Conservation (phyloP, 352 stramenopile species). For the Phytophthora cactorum region DNA sequence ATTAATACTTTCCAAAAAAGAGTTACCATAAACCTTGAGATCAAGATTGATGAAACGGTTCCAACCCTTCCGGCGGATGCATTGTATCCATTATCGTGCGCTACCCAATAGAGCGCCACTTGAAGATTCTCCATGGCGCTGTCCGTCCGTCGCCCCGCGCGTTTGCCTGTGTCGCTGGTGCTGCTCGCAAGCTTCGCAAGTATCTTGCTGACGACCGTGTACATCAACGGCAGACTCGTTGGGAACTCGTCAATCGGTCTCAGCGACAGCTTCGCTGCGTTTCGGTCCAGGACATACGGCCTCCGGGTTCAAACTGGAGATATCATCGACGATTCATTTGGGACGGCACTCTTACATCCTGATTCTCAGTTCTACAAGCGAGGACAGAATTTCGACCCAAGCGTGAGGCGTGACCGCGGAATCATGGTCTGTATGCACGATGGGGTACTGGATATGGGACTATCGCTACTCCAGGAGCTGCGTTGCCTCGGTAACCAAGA, state of each 20-base stretch:
- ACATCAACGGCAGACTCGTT: conserved; percentile 30
- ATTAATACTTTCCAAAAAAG: no score
- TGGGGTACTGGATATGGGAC: conserved; percentile 41
- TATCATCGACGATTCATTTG: not conserved
- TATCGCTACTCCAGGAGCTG: conserved; percentile 44
- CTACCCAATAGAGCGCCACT: not conserved
- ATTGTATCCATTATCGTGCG: not conserved
- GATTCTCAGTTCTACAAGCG: conserved; percentile 22
- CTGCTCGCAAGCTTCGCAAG: conserved; percentile 23
- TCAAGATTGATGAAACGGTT: no score
- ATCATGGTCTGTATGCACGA: conserved; percentile 44
- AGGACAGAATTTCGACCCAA: conserved; percentile 21
- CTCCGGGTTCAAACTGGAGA: not conserved
- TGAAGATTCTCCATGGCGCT: conserved; percentile 5
- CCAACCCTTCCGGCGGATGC: no score
- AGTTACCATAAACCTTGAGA: no score
- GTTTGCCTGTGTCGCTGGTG: conserved; percentile 13
- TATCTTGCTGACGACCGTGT: conserved; percentile 24
- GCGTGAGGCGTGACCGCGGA: conserved; percentile 20
- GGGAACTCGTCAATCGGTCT: conserved; percentile 14
- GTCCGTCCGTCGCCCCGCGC: not conserved
- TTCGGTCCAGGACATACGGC: conserved; percentile 21
- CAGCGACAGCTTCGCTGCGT: conserved; percentile 32
- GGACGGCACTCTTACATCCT: conserved; percentile 1
- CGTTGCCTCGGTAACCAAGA: conserved; percentile 29